Evolutionary conservation across 345 rosid genomes (phyloP).

Genomic region (Gossypium herbaceum): DNA sequence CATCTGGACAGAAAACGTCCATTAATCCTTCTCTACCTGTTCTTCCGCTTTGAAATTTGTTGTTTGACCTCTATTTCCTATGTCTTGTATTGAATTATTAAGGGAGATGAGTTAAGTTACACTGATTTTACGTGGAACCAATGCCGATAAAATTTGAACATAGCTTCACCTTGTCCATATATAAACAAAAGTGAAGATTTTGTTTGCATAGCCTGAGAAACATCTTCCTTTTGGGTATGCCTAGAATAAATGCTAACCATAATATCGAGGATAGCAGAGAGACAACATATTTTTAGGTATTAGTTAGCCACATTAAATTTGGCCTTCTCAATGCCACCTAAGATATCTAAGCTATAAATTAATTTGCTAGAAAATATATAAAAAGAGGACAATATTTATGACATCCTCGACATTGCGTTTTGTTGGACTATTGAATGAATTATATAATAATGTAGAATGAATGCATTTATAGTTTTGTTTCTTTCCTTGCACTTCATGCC

Average conservation of each 20-base stretch:
- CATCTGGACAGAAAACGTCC: not conserved
- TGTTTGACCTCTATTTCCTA: not conserved
- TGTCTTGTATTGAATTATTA: not conserved
- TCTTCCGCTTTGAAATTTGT: not conserved
- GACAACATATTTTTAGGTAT: not conserved
- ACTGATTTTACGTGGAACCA: not conserved
- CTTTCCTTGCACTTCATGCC: conserved; percentile 36
- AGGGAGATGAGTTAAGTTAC: not conserved
- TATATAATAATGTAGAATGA: not conserved
- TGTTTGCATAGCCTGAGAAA: not conserved
- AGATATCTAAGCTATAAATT: conserved; percentile 1
- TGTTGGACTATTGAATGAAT: not conserved
- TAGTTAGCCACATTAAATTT: not conserved
- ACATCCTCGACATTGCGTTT: conserved; percentile 27
- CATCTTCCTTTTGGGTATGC: not conserved
- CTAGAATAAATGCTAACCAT: not conserved
- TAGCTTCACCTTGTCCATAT: not conserved
- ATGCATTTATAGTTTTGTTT: conserved; percentile 4
- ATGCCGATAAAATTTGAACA: not conserved
- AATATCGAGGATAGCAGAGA: not conserved
- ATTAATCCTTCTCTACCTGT: not conserved
- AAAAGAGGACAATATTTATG: not conserved
- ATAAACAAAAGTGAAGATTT: not conserved
- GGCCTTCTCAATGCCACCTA: conserved; percentile 11
- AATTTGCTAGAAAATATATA: not conserved